These are phyloP conservation scores for Alternaria novae-zelandiae DNA, from an alignment of 2,329 filamentous ascomycete species.

Conservation along the genomic window DNA sequence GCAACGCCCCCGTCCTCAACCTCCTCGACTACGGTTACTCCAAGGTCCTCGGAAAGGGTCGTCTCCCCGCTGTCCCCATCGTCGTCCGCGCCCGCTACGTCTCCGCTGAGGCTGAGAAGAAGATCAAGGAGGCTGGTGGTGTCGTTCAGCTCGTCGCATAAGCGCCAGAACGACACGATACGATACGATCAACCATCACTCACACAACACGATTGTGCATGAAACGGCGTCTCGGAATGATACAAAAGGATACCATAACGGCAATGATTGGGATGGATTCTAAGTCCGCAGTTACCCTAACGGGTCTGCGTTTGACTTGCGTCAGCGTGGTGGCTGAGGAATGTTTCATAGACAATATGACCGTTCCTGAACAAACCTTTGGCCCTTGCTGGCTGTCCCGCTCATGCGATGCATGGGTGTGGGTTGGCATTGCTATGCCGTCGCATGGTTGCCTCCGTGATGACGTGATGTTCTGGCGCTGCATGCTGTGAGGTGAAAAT, in stretches of 20 bases:
- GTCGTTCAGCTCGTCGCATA: constrained; percentile 95
- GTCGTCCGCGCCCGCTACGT: constrained; percentile 96
- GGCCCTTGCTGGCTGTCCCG: neutral
- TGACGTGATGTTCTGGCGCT: neutral
- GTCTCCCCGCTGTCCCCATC: constrained; percentile 88
- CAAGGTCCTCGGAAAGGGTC: constrained; percentile 98
- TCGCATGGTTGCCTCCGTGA: neutral
- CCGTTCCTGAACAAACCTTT: constrained; percentile 60
- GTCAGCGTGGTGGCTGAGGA: constrained; percentile 61
- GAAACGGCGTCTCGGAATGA: constrained; percentile 34
- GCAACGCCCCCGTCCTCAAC: constrained; percentile 97
- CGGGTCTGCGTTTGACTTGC: constrained; percentile 26
- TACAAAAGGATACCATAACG: constrained; percentile 38
- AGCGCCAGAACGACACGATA: constrained; percentile 31
- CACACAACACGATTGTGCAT: constrained; percentile 23
- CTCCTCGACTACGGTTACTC: constrained; percentile 96
- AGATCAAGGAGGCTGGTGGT: constrained; percentile 98
- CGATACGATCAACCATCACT: neutral
- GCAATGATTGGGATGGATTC: constrained; percentile 27
- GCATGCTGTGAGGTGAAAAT: neutral
- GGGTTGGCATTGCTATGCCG: neutral
- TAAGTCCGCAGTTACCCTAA: constrained; percentile 34
- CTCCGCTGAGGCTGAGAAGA: constrained; percentile 94
- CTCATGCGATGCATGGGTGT: neutral
- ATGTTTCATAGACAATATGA: constrained; percentile 53